Evolutionary conservation across 768 basidiomycete species (phyloP).

Genomic region (Astraeus odoratus): DNA sequence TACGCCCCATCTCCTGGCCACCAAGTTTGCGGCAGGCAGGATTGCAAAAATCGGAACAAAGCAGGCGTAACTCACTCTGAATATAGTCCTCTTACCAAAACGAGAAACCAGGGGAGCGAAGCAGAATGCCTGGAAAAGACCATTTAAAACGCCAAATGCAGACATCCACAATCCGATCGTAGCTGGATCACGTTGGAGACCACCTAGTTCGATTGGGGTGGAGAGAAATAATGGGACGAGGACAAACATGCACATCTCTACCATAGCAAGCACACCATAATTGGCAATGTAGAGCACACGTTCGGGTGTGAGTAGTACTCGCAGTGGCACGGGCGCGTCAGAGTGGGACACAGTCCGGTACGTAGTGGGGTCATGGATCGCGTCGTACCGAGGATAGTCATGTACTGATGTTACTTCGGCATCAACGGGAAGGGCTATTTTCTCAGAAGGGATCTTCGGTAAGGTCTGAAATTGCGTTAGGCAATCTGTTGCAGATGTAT

Average conservation of each 20-base stretch:
- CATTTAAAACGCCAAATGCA: constrained; percentile 30
- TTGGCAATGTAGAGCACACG: constrained; percentile 28
- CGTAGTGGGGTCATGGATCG: background rate
- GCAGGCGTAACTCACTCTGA: constrained; percentile 9
- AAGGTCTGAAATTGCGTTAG: background rate
- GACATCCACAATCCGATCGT: constrained; percentile 34
- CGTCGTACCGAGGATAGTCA: background rate
- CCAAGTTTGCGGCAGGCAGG: constrained; percentile 24
- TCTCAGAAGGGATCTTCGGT: background rate
- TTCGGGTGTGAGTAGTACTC: constrained; percentile 27
- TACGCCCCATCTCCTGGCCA: background rate
- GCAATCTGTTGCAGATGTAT: background rate
- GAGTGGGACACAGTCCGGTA: background rate
- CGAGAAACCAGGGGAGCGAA: constrained; percentile 31
- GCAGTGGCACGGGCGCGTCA: constrained; percentile 35
- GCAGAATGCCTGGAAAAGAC: constrained; percentile 31
- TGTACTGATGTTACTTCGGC: background rate
- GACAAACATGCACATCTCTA: constrained; percentile 34
- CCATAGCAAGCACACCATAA: constrained; percentile 27
- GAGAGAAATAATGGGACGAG: constrained; percentile 34
- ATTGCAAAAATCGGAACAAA: constrained; percentile 12
- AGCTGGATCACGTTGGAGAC: constrained; percentile 30
- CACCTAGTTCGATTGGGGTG: constrained; percentile 33
- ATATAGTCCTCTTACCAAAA: constrained; percentile 22
- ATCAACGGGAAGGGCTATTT: background rate